Percentiles rank a stretch among this genome's conserved stretches.
These are phyloP conservation scores for Thecaphora frezii DNA, from an alignment of 1,284 basidiomycete genomes.

Conservation along the genomic window DNA sequence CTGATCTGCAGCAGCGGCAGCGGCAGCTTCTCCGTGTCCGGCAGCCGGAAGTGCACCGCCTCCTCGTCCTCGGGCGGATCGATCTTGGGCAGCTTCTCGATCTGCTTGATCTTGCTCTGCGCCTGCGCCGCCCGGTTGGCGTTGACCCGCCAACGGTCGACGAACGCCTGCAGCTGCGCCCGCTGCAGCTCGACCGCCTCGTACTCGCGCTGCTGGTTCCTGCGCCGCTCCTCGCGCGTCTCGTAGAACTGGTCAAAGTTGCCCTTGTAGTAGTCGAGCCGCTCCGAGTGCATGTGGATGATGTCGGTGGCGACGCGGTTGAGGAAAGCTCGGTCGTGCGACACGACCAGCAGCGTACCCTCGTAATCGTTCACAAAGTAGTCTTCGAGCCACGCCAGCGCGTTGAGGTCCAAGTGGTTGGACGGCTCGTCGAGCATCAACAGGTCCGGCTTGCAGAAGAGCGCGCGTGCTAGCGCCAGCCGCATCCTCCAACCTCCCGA, in stretches of 20 bases:
- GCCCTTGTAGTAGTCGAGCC: conserved; percentile 95
- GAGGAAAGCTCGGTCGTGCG: conserved; percentile 97
- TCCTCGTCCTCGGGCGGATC: conserved; percentile 84
- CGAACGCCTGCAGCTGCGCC: conserved; percentile 93
- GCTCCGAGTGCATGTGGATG: conserved; percentile 90
- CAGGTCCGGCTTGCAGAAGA: conserved; percentile 77
- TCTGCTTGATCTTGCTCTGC: conserved; percentile 94
- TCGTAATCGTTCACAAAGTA: conserved; percentile 87
- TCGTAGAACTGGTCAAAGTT: conserved; percentile 99
- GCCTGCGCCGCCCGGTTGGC: conserved; percentile 67
- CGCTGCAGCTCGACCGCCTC: conserved; percentile 93
- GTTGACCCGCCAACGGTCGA: conserved; percentile 62
- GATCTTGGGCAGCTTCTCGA: conserved; percentile 94
- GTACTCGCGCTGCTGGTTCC: conserved; percentile 74
- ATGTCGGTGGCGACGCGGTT: conserved; percentile 98
- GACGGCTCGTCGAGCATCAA: conserved; percentile 68
- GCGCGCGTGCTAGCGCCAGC: conserved; percentile 89
- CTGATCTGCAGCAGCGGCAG: conserved; percentile 93
- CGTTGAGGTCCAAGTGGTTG: conserved; percentile 78
- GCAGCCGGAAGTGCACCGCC: conserved; percentile 68
- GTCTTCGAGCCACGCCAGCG: conserved; percentile 60
- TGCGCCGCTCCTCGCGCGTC: conserved; percentile 90
- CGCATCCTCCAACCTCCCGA: conserved; percentile 99
- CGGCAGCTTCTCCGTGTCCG: conserved; percentile 73
- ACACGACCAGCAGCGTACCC: conserved; percentile 91